Base-by-base conservation (phyloP, 768 basidiomycete genomes). In the Neoboletus brunneissimus region DNA sequence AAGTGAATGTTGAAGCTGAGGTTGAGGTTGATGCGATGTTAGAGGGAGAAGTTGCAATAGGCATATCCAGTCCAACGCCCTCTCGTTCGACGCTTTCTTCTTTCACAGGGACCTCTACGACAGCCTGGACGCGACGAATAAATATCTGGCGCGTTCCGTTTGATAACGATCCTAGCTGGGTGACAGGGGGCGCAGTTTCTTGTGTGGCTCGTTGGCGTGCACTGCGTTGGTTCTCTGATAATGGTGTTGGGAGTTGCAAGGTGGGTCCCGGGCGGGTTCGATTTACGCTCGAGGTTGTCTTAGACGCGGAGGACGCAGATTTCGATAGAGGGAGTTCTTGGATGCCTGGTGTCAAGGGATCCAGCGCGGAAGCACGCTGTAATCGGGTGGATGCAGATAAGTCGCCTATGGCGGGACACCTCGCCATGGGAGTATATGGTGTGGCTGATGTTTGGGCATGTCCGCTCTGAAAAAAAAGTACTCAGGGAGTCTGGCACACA, bases 91-190 rank as follows among this genome's bases (percentile, higher is more conserved):
- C 74, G 4, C 82, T 83, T 67, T 89, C 87, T 53, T 79, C 79
- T 63, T 89, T 89, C 37, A 89, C 81, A 34, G 79, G 75, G 1
- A 88, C 73, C 20, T 88, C 76, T 7, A 81, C 67, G 3, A 77
- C 66, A 27, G 88, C 85, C 22, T 83, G 81, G 9, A 89, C 88
- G 34, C 84, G 82, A 22, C 88, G 81, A 41, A 89, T 76, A 16
- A 89, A 37, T 20, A 64, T 44, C 23, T 70, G 68, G 2, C 59
- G 63, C 32, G 60, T 23, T n/a, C 58, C 29, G 25, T 53, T 67
- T 42, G 57, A 51, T 22, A 43, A 43, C 5, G 58, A 45, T 45
- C 48, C 59, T 25, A 47, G 40, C 15, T 62, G 64, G 9, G 58
- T 31, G 18, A 38, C 3, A 8, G 41, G 23, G 20, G 38, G 38